phyloP scores from a whole-genome alignment of 2,329 filamentous ascomycete genomes.

The Epichloe aotearoae region DNA sequence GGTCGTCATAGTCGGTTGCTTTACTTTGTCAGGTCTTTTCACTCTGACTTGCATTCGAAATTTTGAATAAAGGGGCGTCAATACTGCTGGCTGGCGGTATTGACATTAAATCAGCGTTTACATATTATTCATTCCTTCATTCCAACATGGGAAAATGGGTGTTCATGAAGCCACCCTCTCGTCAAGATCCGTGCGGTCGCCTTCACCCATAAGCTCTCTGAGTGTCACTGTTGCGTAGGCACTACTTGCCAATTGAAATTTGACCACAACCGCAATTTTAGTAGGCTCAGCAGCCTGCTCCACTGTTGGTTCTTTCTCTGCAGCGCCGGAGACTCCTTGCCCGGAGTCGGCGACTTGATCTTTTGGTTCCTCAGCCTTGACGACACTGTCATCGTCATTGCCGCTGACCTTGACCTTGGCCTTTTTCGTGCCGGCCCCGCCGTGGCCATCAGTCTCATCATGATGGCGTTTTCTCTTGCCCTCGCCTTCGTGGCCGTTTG shows the following conservation, averaged over 20 bases:
- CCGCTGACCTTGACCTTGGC: conserved; percentile 4
- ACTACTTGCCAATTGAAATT: conserved; percentile 63
- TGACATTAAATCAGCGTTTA: neutral
- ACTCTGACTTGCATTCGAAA: neutral
- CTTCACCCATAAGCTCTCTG: conserved; percentile 55
- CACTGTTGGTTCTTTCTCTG: conserved; percentile 12
- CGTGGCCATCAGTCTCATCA: conserved; percentile 8
- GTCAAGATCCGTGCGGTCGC: conserved; percentile 20
- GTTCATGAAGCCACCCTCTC: neutral
- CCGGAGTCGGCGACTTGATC: neutral
- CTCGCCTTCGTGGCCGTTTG: conserved; percentile 1
- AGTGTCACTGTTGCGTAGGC: conserved; percentile 79
- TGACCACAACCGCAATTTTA: conserved; percentile 54
- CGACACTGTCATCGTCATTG: conserved; percentile 2
- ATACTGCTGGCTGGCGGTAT: conserved; percentile 1
- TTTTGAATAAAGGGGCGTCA: conserved; percentile 1
- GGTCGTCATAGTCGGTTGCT: neutral
- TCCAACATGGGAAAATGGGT: neutral
- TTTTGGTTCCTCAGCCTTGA: neutral
- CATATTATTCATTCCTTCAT: neutral
- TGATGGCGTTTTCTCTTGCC: conserved; percentile 10
- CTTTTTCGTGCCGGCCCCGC: conserved; percentile 4
- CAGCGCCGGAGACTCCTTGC: conserved; percentile 3
- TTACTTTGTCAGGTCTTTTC: neutral
- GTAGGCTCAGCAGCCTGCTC: conserved; percentile 10